Percentiles rank a stretch among this genome's conserved stretches.
These are phyloP conservation scores for Solanum tarapatanum DNA, from an alignment of 257 asterid species.

Conservation along the genomic window DNA sequence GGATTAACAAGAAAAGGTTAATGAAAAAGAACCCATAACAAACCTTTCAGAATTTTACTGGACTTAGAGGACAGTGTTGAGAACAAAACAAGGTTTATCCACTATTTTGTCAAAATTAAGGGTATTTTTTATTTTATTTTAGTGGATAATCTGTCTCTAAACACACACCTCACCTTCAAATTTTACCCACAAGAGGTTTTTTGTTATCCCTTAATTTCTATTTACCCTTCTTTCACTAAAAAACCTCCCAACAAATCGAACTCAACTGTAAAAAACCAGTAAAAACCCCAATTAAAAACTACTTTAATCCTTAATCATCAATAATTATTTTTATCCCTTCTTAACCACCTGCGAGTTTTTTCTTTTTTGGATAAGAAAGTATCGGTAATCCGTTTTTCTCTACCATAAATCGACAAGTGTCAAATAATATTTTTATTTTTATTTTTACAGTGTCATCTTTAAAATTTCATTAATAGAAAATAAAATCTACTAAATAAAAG, in stretches of 20 bases:
- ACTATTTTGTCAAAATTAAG: neutral
- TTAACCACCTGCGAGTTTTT: neutral
- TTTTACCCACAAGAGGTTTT: neutral
- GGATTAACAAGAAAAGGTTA: neutral
- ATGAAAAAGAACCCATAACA: neutral
- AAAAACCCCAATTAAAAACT: neutral
- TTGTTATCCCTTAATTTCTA: neutral
- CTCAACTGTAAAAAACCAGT: neutral
- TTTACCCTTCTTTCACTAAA: neutral
- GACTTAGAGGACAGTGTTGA: neutral
- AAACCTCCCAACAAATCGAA: neutral
- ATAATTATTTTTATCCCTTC: neutral
- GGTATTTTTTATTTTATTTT: neutral
- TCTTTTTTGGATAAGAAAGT: neutral
- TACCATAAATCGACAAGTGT: neutral
- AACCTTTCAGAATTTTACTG: neutral
- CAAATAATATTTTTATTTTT: neutral
- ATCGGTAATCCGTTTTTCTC: neutral
- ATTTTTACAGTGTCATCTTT: neutral
- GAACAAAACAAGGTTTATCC: neutral
- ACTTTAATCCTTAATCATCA: neutral
- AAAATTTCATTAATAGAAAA: neutral
- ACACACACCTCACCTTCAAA: neutral
- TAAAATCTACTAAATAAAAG: neutral
- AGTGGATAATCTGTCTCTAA: neutral